Conservation (phyloP, 129 eudicot species). For the Tagetes patula region DNA sequence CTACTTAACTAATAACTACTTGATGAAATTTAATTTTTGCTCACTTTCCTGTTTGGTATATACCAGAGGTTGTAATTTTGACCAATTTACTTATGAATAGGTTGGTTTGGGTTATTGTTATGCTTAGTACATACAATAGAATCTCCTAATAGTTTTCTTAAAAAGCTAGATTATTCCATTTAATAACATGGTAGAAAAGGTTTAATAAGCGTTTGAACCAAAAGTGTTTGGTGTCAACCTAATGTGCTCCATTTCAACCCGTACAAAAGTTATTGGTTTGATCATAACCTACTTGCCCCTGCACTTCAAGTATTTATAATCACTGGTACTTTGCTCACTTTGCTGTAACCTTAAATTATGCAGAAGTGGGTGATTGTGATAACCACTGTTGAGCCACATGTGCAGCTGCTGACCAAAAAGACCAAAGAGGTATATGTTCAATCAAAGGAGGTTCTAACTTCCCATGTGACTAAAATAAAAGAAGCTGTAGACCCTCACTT, state of each 20-base stretch:
- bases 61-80: not conserved
- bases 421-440: slow-evolving; percentile 42
- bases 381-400: slow-evolving; percentile 40
- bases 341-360: not conserved
- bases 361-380: slow-evolving; percentile 48
- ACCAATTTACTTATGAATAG: not conserved
- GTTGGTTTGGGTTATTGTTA: not conserved
- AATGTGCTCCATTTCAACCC: not conserved
- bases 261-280: not conserved
- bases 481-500: slow-evolving; percentile 58
- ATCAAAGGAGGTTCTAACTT: slow-evolving; percentile 47
- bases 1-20: slow-evolving; percentile 3
- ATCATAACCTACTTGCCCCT: not conserved
- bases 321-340: slow-evolving; percentile 5
- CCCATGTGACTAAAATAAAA: slow-evolving; percentile 50
- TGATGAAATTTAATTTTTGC: slow-evolving; percentile 7
- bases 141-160: not conserved
- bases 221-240: not conserved
- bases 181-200: not conserved
- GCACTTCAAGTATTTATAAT: not conserved
- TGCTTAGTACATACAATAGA: not conserved
- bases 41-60: not conserved
- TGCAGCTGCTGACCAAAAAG: slow-evolving; percentile 40
- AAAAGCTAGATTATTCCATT: not conserved
- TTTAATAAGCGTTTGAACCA: not conserved